phyloP scores from a whole-genome alignment of 2,329 filamentous ascomycete species.

The Fusarium napiforme region DNA sequence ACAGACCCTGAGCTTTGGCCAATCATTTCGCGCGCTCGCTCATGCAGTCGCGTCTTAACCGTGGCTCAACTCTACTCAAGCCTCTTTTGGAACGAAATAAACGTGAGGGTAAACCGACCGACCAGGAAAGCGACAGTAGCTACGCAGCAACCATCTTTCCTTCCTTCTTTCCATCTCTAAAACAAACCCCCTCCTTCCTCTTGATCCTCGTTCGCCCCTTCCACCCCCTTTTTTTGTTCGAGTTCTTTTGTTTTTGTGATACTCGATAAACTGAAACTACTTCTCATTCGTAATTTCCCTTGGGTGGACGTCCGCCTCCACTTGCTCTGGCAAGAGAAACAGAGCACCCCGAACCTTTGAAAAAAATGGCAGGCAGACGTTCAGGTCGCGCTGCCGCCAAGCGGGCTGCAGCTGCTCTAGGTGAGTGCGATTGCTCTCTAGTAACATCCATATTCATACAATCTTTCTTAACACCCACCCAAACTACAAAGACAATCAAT shows the following conservation, averaged over 20 bases:
- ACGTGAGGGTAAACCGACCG: conserved; percentile 21
- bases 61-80: conserved; percentile 40
- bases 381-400: conserved; percentile 65
- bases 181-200: conserved; percentile 20
- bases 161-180: conserved; percentile 11
- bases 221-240: conserved; percentile 7
- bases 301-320: conserved; percentile 29
- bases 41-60: conserved; percentile 42
- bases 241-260: conserved; percentile 25
- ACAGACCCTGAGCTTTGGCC: conserved; percentile 18
- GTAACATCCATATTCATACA: conserved; percentile 2
- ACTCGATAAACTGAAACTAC: conserved; percentile 25
- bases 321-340: conserved; percentile 16
- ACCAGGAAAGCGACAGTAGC: conserved; percentile 24
- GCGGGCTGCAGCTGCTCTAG: conserved; percentile 63
- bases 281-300: conserved; percentile 25
- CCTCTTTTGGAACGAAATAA: conserved; percentile 30
- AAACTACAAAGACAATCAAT: conserved; percentile 4
- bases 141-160: conserved; percentile 10
- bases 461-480: conserved; percentile 16
- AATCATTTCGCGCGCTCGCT: conserved; percentile 41
- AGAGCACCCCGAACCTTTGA: conserved; percentile 13
- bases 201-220: not conserved
- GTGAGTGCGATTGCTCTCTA: conserved; percentile 51
- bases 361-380: conserved; percentile 56